Evolutionary conservation across 2,329 filamentous ascomycete species (phyloP), one percentile per base, ranked within the genome.

Genomic region (Botryotinia narcissicola): DNA sequence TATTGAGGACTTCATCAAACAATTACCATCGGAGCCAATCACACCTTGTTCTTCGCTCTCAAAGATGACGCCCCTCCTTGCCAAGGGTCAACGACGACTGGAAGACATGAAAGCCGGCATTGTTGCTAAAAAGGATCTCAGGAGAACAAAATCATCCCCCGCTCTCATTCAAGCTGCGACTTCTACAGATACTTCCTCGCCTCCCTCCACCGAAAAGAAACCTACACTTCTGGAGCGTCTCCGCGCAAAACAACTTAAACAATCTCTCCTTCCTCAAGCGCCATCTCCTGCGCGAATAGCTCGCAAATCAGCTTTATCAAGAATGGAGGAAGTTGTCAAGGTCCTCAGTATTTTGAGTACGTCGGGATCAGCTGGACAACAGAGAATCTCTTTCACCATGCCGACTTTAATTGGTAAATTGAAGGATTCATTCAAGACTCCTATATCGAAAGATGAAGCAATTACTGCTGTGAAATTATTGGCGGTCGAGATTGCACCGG

Each of bases 171-270:
- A 42, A 68, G 48, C 48, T 51, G 35, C 66, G 10, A 57, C 48
- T 57, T 42, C 20, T 69, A 37, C 14, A 35, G 51, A 67, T 6
- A 42, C 7, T 54, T 10, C 81, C 75, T 69, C 32, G 40, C 1
- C 35, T 62, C 54, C 59, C 42, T n/a, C 80, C 75, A 70, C 79
- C 76, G 78, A 81, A 75, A 82, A 63, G 85, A 90, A 83, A 69
- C 90, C 92, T 84, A 89, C 88, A 71, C 88, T 97, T 37, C 86
- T 96, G 73, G 92, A 95, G 81, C 91, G 92, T 67, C 88, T 97
- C 76, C 90, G 92, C 75, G 85, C 87, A 72, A 95, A 95, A 84
- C 88, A 92, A 77, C 82, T 86, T 77, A 85, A 87, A 80, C 80
- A 87, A 80, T 79, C 84, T 75, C 76, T 83, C 75, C 70, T 83